Conservation (phyloP, 108 stramenopile genomes). For the Skeletonema grethae region DNA sequence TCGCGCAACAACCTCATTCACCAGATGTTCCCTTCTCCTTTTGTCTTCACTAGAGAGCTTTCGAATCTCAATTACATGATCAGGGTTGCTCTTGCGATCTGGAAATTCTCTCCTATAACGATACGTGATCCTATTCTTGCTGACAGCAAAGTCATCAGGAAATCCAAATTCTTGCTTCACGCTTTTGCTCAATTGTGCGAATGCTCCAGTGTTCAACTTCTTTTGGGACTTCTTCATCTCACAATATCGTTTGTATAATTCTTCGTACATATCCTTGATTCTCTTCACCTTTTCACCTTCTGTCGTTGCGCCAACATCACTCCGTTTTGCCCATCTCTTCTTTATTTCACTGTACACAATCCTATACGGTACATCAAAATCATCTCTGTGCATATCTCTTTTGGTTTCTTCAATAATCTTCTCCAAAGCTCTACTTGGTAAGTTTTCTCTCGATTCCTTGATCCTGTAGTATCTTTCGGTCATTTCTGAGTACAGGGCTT, state of each 20-base stretch:
- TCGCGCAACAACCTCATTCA: conserved; percentile 24
- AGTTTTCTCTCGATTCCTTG: conserved; percentile 3
- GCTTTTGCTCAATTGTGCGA: conserved; percentile 5
- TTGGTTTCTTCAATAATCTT: conserved; percentile 13
- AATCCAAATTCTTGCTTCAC: conserved; percentile 18
- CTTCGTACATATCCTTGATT: conserved; percentile 1
- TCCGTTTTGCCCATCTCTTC: neutral
- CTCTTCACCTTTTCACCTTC: neutral
- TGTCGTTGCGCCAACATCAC: neutral
- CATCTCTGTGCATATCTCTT: conserved; percentile 10
- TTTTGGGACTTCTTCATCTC: neutral
- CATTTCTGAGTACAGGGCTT: conserved; percentile 1
- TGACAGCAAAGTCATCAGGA: neutral
- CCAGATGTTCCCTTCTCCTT: conserved; percentile 10
- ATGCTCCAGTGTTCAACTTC: conserved; percentile 7
- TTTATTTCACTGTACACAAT: conserved; percentile 7
- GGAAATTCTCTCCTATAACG: conserved; percentile 14
- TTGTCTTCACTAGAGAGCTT: conserved; percentile 15
- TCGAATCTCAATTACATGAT: conserved; percentile 7
- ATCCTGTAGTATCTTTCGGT: conserved; percentile 2
- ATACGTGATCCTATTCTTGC: conserved; percentile 1
- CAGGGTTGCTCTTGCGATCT: neutral
- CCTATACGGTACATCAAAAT: neutral
- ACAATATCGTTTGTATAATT: conserved; percentile 2
- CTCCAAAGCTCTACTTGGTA: conserved; percentile 15